Evolutionary conservation across 2,329 filamentous ascomycete genomes (phyloP).

Genomic region (Colletotrichum lini): DNA sequence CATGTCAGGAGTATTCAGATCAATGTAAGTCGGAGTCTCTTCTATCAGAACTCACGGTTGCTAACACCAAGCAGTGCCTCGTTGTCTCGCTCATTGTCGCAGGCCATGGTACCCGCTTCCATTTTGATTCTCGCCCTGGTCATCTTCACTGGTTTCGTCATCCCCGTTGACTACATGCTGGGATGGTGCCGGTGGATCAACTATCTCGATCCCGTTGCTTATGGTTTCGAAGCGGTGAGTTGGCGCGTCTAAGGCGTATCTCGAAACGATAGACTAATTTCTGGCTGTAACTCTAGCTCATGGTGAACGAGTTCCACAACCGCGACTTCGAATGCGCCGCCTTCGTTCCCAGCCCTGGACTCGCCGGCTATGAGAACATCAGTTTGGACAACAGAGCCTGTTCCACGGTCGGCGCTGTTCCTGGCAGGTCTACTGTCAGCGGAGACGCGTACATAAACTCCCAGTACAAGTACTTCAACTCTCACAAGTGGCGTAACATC

Average conservation of each 20-base stretch:
- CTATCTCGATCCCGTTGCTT: constrained; percentile 66
- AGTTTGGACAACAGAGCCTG: constrained; percentile 55
- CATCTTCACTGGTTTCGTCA: constrained; percentile 68
- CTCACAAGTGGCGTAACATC: constrained; percentile 68
- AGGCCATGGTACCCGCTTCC: constrained; percentile 68
- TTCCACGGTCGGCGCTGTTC: constrained; percentile 58
- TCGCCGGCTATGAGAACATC: constrained; percentile 43
- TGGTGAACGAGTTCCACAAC: constrained; percentile 74
- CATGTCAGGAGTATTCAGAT: constrained; percentile 62
- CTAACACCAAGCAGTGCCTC: constrained; percentile 53
- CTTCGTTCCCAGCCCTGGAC: constrained; percentile 41
- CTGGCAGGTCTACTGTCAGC: constrained; percentile 58
- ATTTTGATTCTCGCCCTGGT: constrained; percentile 68
- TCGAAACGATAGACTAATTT: background rate
- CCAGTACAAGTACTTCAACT: constrained; percentile 60
- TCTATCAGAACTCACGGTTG: no score
- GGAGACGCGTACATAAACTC: constrained; percentile 61
- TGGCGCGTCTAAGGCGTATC: background rate
- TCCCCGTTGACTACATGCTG: constrained; percentile 58
- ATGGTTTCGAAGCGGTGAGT: constrained; percentile 75
- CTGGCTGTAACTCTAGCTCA: constrained; percentile 31
- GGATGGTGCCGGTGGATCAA: constrained; percentile 69
- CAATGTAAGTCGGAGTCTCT: constrained; percentile 48
- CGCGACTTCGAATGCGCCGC: constrained; percentile 58
- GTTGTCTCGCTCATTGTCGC: constrained; percentile 62